A percentile compares a stretch with the other conserved stretches of the same genome.
Evolutionary conservation across 2,329 filamentous ascomycete genomes (phyloP).

Genomic region (Colletotrichum sansevieriae): DNA sequence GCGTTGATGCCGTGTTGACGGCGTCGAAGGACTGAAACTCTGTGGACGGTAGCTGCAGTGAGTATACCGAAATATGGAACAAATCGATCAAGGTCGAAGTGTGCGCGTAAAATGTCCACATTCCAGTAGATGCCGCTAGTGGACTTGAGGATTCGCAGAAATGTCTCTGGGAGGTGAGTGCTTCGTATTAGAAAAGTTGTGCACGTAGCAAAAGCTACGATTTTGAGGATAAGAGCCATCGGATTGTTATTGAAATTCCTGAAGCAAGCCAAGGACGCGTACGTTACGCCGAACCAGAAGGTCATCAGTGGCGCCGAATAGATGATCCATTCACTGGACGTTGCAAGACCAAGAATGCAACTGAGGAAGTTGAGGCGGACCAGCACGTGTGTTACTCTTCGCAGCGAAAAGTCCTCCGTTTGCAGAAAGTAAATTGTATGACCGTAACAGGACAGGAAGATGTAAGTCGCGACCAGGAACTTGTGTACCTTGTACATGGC

Average conservation of each 20-base stretch:
- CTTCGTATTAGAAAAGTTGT: constrained; percentile 32
- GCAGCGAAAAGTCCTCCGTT: constrained; percentile 68
- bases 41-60: constrained; percentile 57
- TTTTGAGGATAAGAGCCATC: constrained; percentile 60
- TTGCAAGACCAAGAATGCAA: constrained; percentile 65
- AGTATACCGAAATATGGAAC: constrained; percentile 70
- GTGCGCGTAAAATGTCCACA: constrained; percentile 61
- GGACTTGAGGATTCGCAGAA: constrained; percentile 29
- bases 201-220: constrained; percentile 58
- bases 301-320: constrained; percentile 71
- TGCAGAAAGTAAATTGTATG: constrained; percentile 71
- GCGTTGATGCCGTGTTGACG: constrained; percentile 33
- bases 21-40: constrained; percentile 42
- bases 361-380: constrained; percentile 70
- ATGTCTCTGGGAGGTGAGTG: constrained; percentile 24
- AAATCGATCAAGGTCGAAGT: constrained; percentile 65
- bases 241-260: constrained; percentile 57
- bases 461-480: constrained; percentile 67
- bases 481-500: constrained; percentile 68
- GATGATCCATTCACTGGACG: constrained; percentile 63
- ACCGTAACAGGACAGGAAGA: constrained; percentile 73
- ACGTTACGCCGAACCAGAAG: constrained; percentile 74
- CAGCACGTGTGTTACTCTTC: constrained; percentile 60
- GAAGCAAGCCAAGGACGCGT: constrained; percentile 61
- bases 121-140: constrained; percentile 62